A percentile compares a stretch with the other conserved stretches of the same genome.
Evolutionary conservation across 2,329 filamentous ascomycete genomes (phyloP).

Genomic region (Thermochaetoides dissita): DNA sequence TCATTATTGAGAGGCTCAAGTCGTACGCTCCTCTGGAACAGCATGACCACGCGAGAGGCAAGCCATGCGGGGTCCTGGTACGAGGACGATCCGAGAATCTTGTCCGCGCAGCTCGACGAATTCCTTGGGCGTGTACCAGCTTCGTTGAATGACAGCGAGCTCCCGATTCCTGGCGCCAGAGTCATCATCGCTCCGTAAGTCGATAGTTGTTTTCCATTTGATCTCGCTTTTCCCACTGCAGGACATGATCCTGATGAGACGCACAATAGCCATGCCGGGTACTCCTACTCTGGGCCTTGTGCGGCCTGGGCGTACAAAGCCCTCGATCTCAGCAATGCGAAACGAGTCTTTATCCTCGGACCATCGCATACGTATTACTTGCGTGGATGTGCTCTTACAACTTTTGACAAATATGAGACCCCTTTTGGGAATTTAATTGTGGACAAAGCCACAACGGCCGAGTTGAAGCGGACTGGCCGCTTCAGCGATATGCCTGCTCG

Average conservation of each 20-base stretch:
- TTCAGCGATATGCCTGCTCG: conserved; percentile 51
- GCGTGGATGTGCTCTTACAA: conserved; percentile 60
- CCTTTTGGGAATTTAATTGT: conserved; percentile 58
- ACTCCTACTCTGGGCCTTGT: conserved; percentile 77
- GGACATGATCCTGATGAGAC: conserved; percentile 4
- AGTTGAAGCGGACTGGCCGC: conserved; percentile 35
- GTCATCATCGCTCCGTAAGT: conserved; percentile 87
- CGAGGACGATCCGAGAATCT: conserved; percentile 39
- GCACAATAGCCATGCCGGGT: conserved; percentile 68
- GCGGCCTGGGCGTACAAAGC: conserved; percentile 91
- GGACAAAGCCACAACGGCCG: conserved; percentile 41
- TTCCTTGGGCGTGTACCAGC: conserved; percentile 62
- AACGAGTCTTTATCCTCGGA: conserved; percentile 81
- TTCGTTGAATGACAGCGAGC: conserved; percentile 39
- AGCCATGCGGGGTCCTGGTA: conserved; percentile 88
- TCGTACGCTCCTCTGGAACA: neutral
- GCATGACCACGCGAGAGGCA: conserved; percentile 31
- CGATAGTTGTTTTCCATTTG: neutral
- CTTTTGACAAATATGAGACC: conserved; percentile 56
- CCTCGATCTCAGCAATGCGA: conserved; percentile 67
- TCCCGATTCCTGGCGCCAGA: conserved; percentile 64
- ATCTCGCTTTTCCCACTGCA: too few relatives aligned
- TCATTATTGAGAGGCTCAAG: neutral
- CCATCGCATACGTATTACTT: conserved; percentile 85
- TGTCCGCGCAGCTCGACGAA: conserved; percentile 55